Conservation (phyloP, 1,139 yeast species). For the Sugiyamaella neomexicana region DNA sequence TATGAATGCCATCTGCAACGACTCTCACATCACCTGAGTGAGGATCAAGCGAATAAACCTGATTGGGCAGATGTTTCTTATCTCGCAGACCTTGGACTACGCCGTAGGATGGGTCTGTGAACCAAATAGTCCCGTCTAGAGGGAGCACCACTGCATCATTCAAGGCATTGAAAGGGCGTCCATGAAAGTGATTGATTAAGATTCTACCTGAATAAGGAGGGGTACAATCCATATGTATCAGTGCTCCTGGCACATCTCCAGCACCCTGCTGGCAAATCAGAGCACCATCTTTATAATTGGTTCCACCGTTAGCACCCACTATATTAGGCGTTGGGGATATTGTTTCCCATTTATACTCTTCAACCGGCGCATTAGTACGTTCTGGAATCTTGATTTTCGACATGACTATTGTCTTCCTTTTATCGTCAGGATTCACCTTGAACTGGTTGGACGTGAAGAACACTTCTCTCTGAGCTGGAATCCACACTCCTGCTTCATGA, state of each 20-base stretch:
- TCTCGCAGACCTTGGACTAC: conserved; percentile 28
- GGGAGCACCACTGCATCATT: conserved; percentile 35
- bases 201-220: conserved; percentile 22
- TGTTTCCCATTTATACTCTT: conserved; percentile 22
- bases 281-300: conserved; percentile 26
- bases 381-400: conserved; percentile 20
- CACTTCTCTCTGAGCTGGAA: conserved; percentile 28
- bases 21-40: conserved; percentile 28
- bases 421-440: conserved; percentile 16
- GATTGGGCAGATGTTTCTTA: conserved; percentile 30
- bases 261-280: conserved; percentile 32
- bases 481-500: conserved; percentile 34
- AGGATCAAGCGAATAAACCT: conserved; percentile 34
- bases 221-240: conserved; percentile 23
- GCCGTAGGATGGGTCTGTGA: conserved; percentile 36
- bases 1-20: conserved; percentile 33
- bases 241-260: conserved; percentile 23
- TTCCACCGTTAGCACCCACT: conserved; percentile 30
- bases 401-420: conserved; percentile 13
- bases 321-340: conserved; percentile 27
- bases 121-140: conserved; percentile 34
- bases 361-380: conserved; percentile 11
- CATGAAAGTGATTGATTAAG: conserved; percentile 28
- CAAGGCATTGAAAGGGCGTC: conserved; percentile 34
- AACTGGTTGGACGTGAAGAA: conserved; percentile 31